These are phyloP conservation scores for Pseudonitzschia multistriata DNA, from an alignment of 108 stramenopile genomes.

Conservation along the genomic window DNA sequence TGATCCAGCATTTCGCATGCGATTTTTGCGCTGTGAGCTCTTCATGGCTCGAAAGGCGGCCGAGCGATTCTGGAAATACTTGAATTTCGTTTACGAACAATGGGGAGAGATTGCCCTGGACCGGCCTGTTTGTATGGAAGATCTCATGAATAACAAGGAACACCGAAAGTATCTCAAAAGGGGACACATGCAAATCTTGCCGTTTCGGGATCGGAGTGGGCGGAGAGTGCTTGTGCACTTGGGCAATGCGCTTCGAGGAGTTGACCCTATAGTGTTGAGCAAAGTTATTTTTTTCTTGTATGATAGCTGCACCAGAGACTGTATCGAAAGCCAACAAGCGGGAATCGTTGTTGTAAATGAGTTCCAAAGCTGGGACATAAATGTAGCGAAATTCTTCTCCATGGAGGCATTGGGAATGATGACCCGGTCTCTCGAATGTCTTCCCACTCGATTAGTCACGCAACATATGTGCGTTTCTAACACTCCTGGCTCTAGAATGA, in stretches of 20 bases:
- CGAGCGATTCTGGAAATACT: background rate
- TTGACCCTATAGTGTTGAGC: background rate
- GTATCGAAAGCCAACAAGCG: background rate
- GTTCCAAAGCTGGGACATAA: background rate
- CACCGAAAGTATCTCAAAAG: background rate
- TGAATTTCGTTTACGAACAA: background rate
- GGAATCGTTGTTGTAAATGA: background rate
- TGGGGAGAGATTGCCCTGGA: background rate
- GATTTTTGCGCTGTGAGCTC: background rate
- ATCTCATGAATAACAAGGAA: background rate
- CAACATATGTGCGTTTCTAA: background rate
- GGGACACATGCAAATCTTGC: background rate
- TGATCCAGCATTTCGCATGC: background rate
- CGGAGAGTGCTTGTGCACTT: background rate
- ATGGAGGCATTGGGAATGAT: background rate
- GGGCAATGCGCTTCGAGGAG: background rate
- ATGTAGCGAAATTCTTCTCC: no score
- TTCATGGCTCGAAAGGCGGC: background rate
- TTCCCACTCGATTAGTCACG: background rate
- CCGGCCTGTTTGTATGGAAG: background rate
- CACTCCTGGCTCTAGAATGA: background rate
- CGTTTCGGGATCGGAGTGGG: background rate
- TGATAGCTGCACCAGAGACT: background rate
- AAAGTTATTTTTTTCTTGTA: background rate
- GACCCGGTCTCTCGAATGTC: background rate